These are phyloP conservation scores for Boletus subparvulus DNA, from an alignment of 768 basidiomycete species.

Conservation along the genomic window DNA sequence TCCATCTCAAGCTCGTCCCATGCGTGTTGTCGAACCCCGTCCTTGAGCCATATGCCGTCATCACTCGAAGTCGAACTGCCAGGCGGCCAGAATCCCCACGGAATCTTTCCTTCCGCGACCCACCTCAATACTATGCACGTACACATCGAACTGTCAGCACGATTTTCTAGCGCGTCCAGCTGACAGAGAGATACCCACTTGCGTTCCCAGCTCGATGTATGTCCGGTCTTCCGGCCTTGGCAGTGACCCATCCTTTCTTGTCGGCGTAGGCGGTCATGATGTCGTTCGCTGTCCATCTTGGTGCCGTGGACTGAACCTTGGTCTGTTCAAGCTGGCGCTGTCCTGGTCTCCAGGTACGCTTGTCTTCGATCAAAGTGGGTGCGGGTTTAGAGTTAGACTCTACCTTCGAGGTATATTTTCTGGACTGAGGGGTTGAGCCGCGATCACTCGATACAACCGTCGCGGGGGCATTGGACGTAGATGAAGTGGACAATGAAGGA, in stretches of 20 bases:
- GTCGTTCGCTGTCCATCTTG: constrained; percentile 82
- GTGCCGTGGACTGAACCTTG: constrained; percentile 10
- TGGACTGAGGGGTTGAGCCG: background rate
- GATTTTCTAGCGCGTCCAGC: background rate
- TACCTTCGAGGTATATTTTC: background rate
- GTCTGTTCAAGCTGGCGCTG: constrained; percentile 23
- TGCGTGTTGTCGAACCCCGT: constrained; percentile 19
- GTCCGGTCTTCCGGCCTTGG: constrained; percentile 88
- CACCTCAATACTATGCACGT: constrained; percentile 63
- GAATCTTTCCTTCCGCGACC: constrained; percentile 77
- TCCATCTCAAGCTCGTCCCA: constrained; percentile 29
- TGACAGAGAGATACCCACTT: constrained; percentile 50
- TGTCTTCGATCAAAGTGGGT: constrained; percentile 45
- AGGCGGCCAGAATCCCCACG: constrained; percentile 88
- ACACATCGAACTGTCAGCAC: background rate
- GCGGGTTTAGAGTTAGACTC: background rate
- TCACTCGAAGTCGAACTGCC: constrained; percentile 34
- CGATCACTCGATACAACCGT: background rate
- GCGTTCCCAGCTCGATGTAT: constrained; percentile 86
- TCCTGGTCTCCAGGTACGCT: constrained; percentile 76
- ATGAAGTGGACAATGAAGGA: constrained; percentile 36
- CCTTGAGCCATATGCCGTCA: constrained; percentile 60
- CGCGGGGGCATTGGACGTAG: background rate
- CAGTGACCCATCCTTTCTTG: constrained; percentile 82
- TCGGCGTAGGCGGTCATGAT: constrained; percentile 77